Base-by-base conservation (phyloP, 345 rosid species). In the Pelargonium nanum region DNA sequence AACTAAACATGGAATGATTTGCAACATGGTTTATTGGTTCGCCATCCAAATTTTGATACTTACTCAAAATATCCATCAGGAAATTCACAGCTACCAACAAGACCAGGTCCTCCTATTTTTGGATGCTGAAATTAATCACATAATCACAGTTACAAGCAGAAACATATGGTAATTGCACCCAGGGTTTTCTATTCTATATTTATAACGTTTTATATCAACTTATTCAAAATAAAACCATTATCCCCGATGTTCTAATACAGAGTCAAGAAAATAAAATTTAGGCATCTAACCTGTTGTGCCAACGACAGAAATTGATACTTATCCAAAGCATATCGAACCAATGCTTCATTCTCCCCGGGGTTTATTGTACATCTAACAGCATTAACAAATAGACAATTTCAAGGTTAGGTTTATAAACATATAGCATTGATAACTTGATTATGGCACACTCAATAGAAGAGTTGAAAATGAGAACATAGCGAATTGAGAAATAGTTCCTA, bases 301-400 rank as follows among this genome's bases (percentile, higher is more conserved):
- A 93, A 59, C 23, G 94, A 87, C 56, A 93, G 92, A 71, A 85
- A 89, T 23, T 69, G 80, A 58, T 93, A 89, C 28, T 70, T 87
- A 58, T 93, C 96, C 68, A 93, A 71, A 62, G 99, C 99, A 84
- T 85, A 87, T 26, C 96, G 87, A 60, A 89, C 97, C 75, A 89
- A 59, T 1, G 92, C 92, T 75, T 89, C 97, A 67, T 89, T 93
- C 80, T 93, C 99, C 4, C 97, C 88, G 22, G 99, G 97, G 72
- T 87, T 89, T 59, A 93, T 83, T 26, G 99, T 93, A 74, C 99
- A 93, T 62, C 97, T 93, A 72, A 45, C 17, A 56, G 25, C 51
- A 58, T 26, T 22, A 51, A 58, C 53, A 51, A 15, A 25, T 58
- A 32, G 22, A 22, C 26, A 19, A 48, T 25, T 25, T 19, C 15